phyloP scores from a whole-genome alignment of 2,329 filamentous ascomycete genomes.

The Sarocladium kiliense region DNA sequence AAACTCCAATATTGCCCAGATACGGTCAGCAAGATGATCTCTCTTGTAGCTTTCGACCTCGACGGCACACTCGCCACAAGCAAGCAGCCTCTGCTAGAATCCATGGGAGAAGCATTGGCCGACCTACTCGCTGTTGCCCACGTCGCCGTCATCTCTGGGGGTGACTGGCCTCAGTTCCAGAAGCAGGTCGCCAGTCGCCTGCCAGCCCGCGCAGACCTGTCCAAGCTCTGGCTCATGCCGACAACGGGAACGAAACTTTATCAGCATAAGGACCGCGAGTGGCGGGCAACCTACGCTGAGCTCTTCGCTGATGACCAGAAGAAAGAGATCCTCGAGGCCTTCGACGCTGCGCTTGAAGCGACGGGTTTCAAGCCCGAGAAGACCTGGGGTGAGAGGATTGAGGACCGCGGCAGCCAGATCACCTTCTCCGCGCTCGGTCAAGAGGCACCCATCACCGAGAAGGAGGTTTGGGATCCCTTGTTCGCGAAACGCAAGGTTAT shows the following conservation, averaged over 20 bases:
- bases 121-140: slow-evolving; percentile 30
- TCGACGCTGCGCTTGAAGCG: slow-evolving; percentile 28
- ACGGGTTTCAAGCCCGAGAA: slow-evolving; percentile 30
- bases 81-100: slow-evolving; percentile 9
- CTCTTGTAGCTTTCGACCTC: slow-evolving; percentile 9
- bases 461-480: slow-evolving; percentile 32
- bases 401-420: slow-evolving; percentile 36
- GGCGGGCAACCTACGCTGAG: slow-evolving; percentile 31
- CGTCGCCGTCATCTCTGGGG: slow-evolving; percentile 34
- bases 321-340: slow-evolving; percentile 25
- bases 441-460: slow-evolving; percentile 27
- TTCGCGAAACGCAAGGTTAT: slow-evolving; percentile 34
- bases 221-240: slow-evolving; percentile 36
- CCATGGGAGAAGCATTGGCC: slow-evolving; percentile 7
- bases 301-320: slow-evolving; percentile 21
- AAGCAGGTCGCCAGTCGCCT: slow-evolving; percentile 33
- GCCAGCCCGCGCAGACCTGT: slow-evolving; percentile 26
- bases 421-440: slow-evolving; percentile 36
- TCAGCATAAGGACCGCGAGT: slow-evolving; percentile 21
- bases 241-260: slow-evolving; percentile 26
- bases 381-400: slow-evolving; percentile 33
- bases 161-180: slow-evolving; percentile 36
- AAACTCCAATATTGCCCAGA: background rate
- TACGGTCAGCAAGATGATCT: slow-evolving; percentile 1
- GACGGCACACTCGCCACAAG: slow-evolving; percentile 10